phyloP scores from a whole-genome alignment of 768 basidiomycete species.

The Lyophyllum atratum region DNA sequence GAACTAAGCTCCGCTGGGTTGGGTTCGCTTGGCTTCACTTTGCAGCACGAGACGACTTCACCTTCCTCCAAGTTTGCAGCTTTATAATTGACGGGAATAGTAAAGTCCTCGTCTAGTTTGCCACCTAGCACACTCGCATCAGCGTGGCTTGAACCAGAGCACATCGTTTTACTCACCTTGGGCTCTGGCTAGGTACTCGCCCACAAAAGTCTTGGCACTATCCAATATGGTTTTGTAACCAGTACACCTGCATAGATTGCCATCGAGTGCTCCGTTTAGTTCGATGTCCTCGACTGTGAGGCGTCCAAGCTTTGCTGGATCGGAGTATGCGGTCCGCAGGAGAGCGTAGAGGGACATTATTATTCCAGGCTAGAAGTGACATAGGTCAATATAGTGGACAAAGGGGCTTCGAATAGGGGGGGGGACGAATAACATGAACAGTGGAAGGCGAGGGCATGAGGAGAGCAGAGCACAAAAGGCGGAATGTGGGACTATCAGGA shows the following conservation, averaged over 20 bases:
- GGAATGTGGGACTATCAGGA: no score
- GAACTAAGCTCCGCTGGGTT: not conserved
- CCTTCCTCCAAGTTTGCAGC: constrained; percentile 16
- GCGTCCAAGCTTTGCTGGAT: constrained; percentile 14
- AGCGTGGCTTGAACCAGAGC: not conserved
- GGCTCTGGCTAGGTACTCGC: constrained; percentile 14
- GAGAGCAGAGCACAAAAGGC: not conserved
- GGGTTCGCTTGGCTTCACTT: not conserved
- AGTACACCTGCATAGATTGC: constrained; percentile 18
- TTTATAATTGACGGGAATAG: constrained; percentile 13
- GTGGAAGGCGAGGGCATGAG: not conserved
- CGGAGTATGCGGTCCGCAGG: constrained; percentile 16
- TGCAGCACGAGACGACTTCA: constrained; percentile 11
- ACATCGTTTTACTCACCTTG: not conserved
- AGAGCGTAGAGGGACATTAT: constrained; percentile 19
- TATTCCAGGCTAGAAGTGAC: constrained; percentile 11
- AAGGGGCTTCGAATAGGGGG: not conserved
- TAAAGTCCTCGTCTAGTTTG: constrained; percentile 3
- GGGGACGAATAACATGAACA: not conserved
- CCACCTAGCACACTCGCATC: not conserved
- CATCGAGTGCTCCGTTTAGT: constrained; percentile 17
- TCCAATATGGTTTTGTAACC: constrained; percentile 19
- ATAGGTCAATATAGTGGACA: not conserved
- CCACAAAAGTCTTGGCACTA: constrained; percentile 18
- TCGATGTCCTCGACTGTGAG: constrained; percentile 17